These are phyloP conservation scores for Phaeosphaeria sp. DNA, from an alignment of 2,329 filamentous ascomycete genomes.

Conservation along the genomic window DNA sequence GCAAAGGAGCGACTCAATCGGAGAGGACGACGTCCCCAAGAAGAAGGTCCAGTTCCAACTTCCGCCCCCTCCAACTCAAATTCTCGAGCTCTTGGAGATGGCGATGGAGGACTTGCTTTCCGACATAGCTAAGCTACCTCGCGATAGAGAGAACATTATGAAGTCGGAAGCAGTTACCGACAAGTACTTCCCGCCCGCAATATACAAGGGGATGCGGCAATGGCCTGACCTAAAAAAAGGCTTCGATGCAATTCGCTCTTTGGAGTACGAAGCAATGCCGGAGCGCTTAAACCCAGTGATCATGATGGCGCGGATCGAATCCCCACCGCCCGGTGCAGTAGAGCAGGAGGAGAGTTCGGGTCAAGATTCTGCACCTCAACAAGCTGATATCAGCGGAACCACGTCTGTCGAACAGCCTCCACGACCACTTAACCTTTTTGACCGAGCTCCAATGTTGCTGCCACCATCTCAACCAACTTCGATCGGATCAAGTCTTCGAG, in stretches of 20 bases:
- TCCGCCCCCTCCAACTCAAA: not conserved
- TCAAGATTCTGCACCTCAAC: not conserved
- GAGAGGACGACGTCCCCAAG: not conserved
- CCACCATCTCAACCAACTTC: not conserved
- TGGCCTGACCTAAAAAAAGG: not conserved
- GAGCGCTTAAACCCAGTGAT: not conserved
- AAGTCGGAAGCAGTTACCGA: not conserved
- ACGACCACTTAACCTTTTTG: not conserved
- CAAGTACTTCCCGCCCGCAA: not conserved
- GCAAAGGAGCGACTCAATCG: not conserved
- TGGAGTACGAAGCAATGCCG: not conserved
- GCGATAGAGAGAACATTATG: not conserved
- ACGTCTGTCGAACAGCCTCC: not conserved
- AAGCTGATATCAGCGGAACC: not conserved
- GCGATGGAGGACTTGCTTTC: not conserved
- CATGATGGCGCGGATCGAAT: not conserved
- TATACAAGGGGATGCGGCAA: not conserved
- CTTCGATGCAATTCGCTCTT: not conserved
- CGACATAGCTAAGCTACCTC: not conserved
- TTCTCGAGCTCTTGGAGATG: not conserved
- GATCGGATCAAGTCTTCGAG: not conserved
- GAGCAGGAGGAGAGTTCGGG: not conserved
- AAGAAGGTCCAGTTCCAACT: not conserved
- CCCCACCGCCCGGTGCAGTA: not conserved
- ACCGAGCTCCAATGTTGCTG: not conserved